A percentile compares a stretch with the other conserved stretches of the same genome.
Conservation (phyloP, 805 yeast species). For the Zygotorulaspora danielsina region DNA sequence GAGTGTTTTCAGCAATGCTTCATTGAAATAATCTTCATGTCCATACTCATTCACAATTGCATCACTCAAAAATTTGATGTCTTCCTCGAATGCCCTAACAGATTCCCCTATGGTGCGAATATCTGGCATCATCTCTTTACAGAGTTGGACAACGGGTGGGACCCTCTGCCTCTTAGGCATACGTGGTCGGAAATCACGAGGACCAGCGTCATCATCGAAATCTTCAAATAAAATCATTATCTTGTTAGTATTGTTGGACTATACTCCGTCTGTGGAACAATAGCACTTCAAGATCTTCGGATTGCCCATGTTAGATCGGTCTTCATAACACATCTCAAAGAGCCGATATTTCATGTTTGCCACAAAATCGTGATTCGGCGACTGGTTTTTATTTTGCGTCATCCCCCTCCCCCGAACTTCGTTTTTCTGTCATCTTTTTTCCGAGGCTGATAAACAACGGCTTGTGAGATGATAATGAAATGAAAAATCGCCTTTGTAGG, state of each 20-base stretch:
- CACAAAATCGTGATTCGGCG: neutral
- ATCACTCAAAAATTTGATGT: conserved; percentile 60
- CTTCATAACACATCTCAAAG: too few species aligned
- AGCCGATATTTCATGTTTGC: too few species aligned
- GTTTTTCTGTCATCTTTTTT: conserved; percentile 3
- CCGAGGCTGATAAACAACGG: conserved; percentile 1
- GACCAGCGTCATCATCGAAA: conserved; percentile 32
- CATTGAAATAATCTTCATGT: conserved; percentile 54
- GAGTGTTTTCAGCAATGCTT: conserved; percentile 56
- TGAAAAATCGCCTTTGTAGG: too few species aligned
- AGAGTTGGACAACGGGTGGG: conserved; percentile 45
- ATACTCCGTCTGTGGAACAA: neutral
- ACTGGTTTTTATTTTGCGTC: neutral
- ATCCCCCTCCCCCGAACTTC: neutral
- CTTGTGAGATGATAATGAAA: too few species aligned
- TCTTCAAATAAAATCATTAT: conserved; percentile 23
- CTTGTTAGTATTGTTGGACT: conserved; percentile 9
- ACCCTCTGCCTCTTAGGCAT: conserved; percentile 35
- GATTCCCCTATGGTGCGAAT: conserved; percentile 60
- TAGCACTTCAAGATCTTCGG: too few species aligned
- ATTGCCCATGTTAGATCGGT: too few species aligned
- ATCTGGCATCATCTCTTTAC: conserved; percentile 47
- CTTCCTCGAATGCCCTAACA: conserved; percentile 48
- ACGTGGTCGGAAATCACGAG: conserved; percentile 32
- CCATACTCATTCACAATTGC: conserved; percentile 65